Conservation (phyloP, 768 basidiomycete species). For the Leucosporidium yakuticum region DNA sequence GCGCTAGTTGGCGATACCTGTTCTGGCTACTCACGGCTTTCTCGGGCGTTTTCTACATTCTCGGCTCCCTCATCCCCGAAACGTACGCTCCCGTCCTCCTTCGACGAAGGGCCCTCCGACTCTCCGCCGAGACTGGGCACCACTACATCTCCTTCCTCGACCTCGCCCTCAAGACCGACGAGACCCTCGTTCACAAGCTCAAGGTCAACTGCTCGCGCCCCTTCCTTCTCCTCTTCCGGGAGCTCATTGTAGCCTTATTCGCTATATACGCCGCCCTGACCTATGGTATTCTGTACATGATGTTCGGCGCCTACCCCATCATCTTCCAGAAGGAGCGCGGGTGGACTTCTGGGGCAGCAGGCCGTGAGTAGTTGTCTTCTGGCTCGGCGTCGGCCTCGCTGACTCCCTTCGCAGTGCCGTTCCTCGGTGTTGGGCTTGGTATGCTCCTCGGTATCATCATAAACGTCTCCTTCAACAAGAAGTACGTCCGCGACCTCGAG, state of each 20-base stretch:
- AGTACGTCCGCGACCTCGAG: constrained; percentile 42
- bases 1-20: background rate
- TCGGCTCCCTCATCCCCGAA: constrained; percentile 53
- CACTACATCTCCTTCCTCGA: constrained; percentile 26
- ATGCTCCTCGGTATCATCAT: constrained; percentile 25
- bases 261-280: constrained; percentile 28
- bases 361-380: constrained; percentile 37
- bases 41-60: constrained; percentile 45
- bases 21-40: constrained; percentile 55
- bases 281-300: constrained; percentile 36
- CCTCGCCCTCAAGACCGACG: constrained; percentile 6
- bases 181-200: background rate
- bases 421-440: constrained; percentile 43
- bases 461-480: constrained; percentile 42
- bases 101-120: constrained; percentile 45
- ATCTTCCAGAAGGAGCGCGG: constrained; percentile 45
- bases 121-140: constrained; percentile 25
- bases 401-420: constrained; percentile 38
- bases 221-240: constrained; percentile 35
- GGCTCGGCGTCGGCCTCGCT: background rate
- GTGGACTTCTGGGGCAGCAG: constrained; percentile 45
- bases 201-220: constrained; percentile 1
- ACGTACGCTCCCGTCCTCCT: constrained; percentile 70
- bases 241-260: constrained; percentile 35
- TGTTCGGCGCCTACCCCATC: constrained; percentile 45